These are phyloP conservation scores for Pseudocercospora fijiensis DNA, from an alignment of 2,329 filamentous ascomycete genomes.

Conservation along the genomic window DNA sequence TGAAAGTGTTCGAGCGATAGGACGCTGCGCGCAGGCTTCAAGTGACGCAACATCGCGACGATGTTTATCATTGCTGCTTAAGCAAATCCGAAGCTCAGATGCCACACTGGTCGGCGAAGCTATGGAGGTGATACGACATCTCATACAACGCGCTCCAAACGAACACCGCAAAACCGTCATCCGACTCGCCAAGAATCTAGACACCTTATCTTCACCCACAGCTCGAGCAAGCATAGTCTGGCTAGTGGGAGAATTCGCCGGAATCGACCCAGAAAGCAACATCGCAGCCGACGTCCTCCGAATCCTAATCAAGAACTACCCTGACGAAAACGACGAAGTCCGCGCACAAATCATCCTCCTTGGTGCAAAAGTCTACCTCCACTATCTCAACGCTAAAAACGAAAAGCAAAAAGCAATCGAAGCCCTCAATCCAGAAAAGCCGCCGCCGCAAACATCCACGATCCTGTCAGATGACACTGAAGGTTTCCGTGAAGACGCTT, in stretches of 20 bases:
- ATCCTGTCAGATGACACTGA: slow-evolving; percentile 28
- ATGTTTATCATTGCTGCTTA: slow-evolving; percentile 78
- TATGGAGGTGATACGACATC: slow-evolving; percentile 87
- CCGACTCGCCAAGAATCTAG: slow-evolving; percentile 84
- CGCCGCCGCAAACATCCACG: slow-evolving; percentile 14
- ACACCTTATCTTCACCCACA: slow-evolving; percentile 80
- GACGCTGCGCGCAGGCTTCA: slow-evolving; percentile 77
- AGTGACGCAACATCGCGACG: slow-evolving; percentile 68
- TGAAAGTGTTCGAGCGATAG: slow-evolving; percentile 89
- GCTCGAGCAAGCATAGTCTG: slow-evolving; percentile 94
- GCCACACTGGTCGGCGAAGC: slow-evolving; percentile 87
- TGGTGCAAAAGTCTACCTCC: slow-evolving; percentile 94
- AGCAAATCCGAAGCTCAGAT: slow-evolving; percentile 85
- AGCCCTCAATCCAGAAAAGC: slow-evolving; percentile 21
- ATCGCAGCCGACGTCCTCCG: slow-evolving; percentile 90
- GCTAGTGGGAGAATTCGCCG: slow-evolving; percentile 93
- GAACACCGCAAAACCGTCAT: slow-evolving; percentile 83
- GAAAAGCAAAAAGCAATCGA: slow-evolving; percentile 38
- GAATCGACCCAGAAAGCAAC: slow-evolving; percentile 72
- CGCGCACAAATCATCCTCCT: slow-evolving; percentile 90
- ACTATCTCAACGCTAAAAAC: slow-evolving; percentile 70
- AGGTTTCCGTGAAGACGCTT: slow-evolving; percentile 28
- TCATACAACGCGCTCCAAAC: slow-evolving; percentile 86
- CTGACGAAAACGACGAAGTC: slow-evolving; percentile 77
- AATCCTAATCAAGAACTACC: slow-evolving; percentile 81